Conservation (phyloP, 306 rosid genomes). For the Cicer judaicum region DNA sequence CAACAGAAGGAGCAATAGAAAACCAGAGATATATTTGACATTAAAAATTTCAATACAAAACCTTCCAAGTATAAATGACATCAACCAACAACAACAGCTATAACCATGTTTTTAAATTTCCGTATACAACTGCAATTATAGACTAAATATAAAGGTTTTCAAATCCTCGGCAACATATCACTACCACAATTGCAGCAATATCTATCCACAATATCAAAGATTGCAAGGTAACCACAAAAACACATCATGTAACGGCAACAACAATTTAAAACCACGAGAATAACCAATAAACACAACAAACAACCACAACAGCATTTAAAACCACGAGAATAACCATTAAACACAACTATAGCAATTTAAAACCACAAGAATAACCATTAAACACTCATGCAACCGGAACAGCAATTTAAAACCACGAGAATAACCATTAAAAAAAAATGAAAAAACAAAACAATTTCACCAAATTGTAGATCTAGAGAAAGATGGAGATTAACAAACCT, state of each 20-base stretch:
- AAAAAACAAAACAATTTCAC: conserved; percentile 25
- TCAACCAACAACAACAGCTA: conserved; percentile 26
- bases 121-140: background rate
- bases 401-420: background rate
- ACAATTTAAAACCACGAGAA: background rate
- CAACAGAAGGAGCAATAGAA: conserved; percentile 11
- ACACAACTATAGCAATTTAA: background rate
- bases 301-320: background rate
- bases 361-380: background rate
- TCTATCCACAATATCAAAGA: background rate
- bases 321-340: background rate
- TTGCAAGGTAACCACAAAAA: background rate
- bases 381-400: background rate
- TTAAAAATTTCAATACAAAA: conserved; percentile 32
- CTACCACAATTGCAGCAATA: background rate
- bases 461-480: conserved; percentile 36
- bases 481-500: conserved; percentile 56
- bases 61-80: conserved; percentile 27
- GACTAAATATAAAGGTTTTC: background rate
- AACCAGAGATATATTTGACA: background rate
- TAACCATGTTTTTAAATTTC: background rate
- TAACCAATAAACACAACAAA: background rate
- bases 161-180: background rate
- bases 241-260: background rate
- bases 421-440: conserved; percentile 8